Percentiles rank a stretch among this genome's conserved stretches.
phyloP scores from a whole-genome alignment of 129 eudicot species.

The Flaveria ramosissima region DNA sequence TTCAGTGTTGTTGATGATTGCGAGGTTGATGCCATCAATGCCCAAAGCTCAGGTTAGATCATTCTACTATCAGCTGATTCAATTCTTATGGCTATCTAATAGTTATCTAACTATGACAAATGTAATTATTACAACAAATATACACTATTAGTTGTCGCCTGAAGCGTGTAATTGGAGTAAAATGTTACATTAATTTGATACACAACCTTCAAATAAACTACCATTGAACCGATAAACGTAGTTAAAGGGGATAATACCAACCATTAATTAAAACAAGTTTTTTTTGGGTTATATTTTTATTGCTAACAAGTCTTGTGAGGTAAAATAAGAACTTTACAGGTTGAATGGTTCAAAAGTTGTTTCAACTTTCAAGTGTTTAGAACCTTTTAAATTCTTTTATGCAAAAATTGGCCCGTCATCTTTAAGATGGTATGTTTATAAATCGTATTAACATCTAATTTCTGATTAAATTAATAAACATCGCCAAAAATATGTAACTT shows the following conservation, averaged over 20 bases:
- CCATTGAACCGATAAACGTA: background rate
- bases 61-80: background rate
- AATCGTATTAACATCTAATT: background rate
- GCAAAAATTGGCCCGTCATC: background rate
- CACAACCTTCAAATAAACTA: background rate
- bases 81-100: background rate
- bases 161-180: conserved; percentile 3
- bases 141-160: background rate
- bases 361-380: background rate
- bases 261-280: conserved; percentile 2
- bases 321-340: background rate
- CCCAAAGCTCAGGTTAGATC: conserved; percentile 59
- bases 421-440: background rate
- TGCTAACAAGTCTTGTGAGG: background rate
- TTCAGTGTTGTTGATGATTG: conserved; percentile 89
- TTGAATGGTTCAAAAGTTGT: background rate
- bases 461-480: background rate
- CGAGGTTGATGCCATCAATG: conserved; percentile 39
- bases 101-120: background rate
- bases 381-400: background rate
- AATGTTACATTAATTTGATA: background rate
- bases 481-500: background rate
- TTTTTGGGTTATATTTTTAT: background rate
- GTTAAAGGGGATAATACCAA: background rate
- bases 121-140: background rate